Evolutionary conservation across 2,329 filamentous ascomycete species (phyloP), one percentile per base, ranked within the genome.

Genomic region (Ceratocystis cubensis): DNA sequence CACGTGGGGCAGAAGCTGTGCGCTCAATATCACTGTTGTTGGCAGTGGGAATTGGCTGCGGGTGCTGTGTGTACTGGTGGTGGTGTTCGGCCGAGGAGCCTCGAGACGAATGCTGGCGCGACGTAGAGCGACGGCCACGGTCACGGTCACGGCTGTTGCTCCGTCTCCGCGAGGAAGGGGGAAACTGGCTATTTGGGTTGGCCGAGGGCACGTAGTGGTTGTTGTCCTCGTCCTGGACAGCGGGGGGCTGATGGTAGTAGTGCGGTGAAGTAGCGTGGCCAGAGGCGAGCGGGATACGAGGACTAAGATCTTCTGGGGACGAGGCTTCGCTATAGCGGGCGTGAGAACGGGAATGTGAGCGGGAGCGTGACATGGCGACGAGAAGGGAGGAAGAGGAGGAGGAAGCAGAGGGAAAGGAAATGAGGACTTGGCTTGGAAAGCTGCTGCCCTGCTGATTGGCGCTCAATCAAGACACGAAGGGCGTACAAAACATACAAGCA

Each of bases 311-410:
- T n/a, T 61, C 66, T 8, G 48, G 53, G 6, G 61, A 57, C 30
- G 56, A 48, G n/a, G 53, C 20, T n/a, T 48, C 44, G 28, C 37
- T 53, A 1, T 53, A 65, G 13, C 53, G 41, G 4, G 64, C 41
- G 6, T 46, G 50, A 20, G 62, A 64, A 30, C 45, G 62, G 37
- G 63, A 65, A 22, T 10, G 33, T 0, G 30, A 44, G 20, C 25
- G 63, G 1, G 61, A 30, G 20, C 30, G 48, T 10, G 46, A 48
- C 28, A 63, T 45, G 50, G 66, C 57, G 62, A 59, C n/a, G 22
- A 28, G 6, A 10, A 15, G n/a, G 37, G 30, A 15, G 37, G 37
- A 5, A 8, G 61, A 15, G 20, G 2, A 22, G 37, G 37, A 17
- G 10, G n/a, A 22, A 25, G 22, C 2, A 57, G 25, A 15, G 17